Base-by-base conservation (phyloP, 2,329 filamentous ascomycete species). In the Bipolaris sorokiniana region DNA sequence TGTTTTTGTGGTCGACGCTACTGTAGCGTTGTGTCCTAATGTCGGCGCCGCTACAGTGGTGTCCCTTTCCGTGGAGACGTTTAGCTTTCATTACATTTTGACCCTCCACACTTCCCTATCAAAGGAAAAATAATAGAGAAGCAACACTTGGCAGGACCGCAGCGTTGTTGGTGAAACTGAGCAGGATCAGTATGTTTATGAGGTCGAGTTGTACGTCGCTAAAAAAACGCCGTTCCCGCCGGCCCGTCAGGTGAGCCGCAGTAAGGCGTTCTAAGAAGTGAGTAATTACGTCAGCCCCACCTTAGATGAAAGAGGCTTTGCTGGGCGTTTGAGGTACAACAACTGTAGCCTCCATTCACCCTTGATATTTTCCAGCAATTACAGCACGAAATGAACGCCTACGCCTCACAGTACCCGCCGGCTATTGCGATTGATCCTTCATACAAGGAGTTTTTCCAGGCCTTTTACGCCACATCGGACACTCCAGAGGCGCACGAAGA, bases 381-480 rank as follows among this genome's bases (percentile, higher is more conserved):
- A 44, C 15, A 42, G 36, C 22, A 44, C 50, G 45, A 42, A 13
- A 75, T 75, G 73, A 61, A 55, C 36, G 57, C 65, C 28, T 77
- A 77, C 65, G 53, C 67, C 33, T 77, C 75, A 48, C 64, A 71
- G 36, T 77, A 76, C 54, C 74, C 74, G 22, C 72, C 73, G 16
- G 53, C 69, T 26, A 56, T 72, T 34, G 59, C 66, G 10, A 77
- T 81, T 54, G 76, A 79, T 61, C 67, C 77, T 15, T 73, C 72
- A 44, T 81, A 76, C 67, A 75, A 73, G 54, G 58, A 67, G 26
- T 82, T 80, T 72, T 81, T 81, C 59, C 76, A 80, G 62, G 65
- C 73, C 40, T 82, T 82, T 68, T 82, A 82, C 61, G 67, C 71
- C 16, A 74, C 75, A 18, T 81, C 80, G 31, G 80, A 82, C 62